phyloP scores from a whole-genome alignment of 805 yeast genomes.

The Debaryomyces tyrocola region DNA sequence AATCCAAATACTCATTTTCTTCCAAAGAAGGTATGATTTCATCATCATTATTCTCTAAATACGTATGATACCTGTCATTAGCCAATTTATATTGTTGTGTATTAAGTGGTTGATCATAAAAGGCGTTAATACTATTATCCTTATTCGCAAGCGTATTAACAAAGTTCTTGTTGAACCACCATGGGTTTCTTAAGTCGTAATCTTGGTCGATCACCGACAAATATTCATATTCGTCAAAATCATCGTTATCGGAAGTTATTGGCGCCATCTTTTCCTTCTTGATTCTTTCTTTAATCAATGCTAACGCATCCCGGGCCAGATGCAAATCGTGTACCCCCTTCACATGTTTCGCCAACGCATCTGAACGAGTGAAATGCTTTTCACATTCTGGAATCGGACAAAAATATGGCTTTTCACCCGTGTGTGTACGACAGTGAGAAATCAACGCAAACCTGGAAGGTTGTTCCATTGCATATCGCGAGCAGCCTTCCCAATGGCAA shows the following conservation, averaged over 20 bases:
- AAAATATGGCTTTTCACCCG: conserved; percentile 64
- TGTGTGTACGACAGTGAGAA: conserved; percentile 64
- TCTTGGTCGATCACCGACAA: conserved; percentile 30
- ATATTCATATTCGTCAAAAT: conserved; percentile 29
- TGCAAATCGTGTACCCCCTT: conserved; percentile 59
- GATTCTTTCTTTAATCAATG: conserved; percentile 27
- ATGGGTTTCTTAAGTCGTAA: conserved; percentile 36
- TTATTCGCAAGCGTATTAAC: conserved; percentile 22
- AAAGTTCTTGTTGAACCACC: conserved; percentile 41
- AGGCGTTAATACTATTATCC: conserved; percentile 13
- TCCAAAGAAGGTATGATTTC: conserved; percentile 11
- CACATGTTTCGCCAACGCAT: conserved; percentile 64
- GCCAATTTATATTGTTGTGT: conserved; percentile 37
- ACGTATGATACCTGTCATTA: conserved; percentile 27
- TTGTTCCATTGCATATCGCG: conserved; percentile 49
- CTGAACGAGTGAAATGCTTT: conserved; percentile 56
- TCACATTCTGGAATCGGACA: conserved; percentile 70
- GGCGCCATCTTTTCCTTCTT: conserved; percentile 27
- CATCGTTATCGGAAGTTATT: conserved; percentile 21
- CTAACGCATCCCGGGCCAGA: conserved; percentile 33
- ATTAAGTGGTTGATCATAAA: conserved; percentile 29
- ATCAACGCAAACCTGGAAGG: conserved; percentile 58
- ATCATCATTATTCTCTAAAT: conserved; percentile 11
- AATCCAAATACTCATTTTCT: conserved; percentile 3
- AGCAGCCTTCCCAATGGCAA: conserved; percentile 66